Evolutionary conservation across 768 basidiomycete species (phyloP).

Genomic region (Kwoniella botswanensis): DNA sequence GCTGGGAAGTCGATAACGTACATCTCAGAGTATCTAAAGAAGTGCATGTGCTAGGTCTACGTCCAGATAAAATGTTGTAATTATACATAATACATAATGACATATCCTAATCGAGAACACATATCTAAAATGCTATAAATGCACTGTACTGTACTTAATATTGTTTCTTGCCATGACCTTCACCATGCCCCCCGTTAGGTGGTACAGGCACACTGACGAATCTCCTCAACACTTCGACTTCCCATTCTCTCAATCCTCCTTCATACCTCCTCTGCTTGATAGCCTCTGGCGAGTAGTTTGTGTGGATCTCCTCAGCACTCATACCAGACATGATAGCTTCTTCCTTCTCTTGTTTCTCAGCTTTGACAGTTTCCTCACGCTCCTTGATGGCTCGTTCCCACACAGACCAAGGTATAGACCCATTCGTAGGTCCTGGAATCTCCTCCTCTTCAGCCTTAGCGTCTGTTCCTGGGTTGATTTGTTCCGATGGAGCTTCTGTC

Average conservation of each 20-base stretch:
- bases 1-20: conserved; percentile 45
- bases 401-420: conserved; percentile 54
- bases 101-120: background rate
- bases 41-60: conserved; percentile 1
- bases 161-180: background rate
- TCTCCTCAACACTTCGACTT: conserved; percentile 72
- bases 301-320: conserved; percentile 58
- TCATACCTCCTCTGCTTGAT: conserved; percentile 64
- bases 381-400: conserved; percentile 59
- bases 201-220: conserved; percentile 51
- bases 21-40: conserved; percentile 47
- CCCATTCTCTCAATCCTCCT: conserved; percentile 73
- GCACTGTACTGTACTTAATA: background rate
- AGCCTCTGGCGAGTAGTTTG: conserved; percentile 26
- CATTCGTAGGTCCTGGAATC: conserved; percentile 63
- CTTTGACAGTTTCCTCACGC: conserved; percentile 65
- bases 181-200: conserved; percentile 15
- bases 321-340: conserved; percentile 41
- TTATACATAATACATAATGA: background rate
- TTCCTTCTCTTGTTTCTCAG: conserved; percentile 43
- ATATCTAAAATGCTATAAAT: background rate
- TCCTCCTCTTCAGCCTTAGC: conserved; percentile 5
- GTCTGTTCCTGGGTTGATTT: background rate
- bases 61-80: conserved; percentile 4
- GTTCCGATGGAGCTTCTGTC: background rate